A percentile compares a stretch with the other conserved stretches of the same genome.
Evolutionary conservation across 2,329 filamentous ascomycete genomes (phyloP).

Genomic region (Setomelanomma holmii): DNA sequence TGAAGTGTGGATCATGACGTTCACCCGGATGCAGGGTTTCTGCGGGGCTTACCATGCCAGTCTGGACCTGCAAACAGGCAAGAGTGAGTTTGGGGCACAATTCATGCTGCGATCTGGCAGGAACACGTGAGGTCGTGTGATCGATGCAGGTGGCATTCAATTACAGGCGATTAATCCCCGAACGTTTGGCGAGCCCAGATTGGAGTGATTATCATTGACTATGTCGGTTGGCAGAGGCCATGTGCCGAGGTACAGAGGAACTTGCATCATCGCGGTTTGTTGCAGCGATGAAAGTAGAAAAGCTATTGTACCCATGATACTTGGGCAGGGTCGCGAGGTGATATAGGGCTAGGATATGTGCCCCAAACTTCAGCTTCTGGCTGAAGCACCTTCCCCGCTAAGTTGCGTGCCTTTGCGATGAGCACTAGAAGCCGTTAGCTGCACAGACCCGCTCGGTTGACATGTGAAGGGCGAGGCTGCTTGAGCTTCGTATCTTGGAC

Average conservation of each 20-base stretch:
- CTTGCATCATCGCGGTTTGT: no score
- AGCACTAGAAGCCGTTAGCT: conserved; percentile 6
- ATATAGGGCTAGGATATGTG: no score
- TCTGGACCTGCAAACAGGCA: neutral
- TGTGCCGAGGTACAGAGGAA: no score
- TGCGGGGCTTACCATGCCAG: neutral
- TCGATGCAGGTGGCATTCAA: no score
- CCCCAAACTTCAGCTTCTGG: neutral
- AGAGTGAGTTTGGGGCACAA: neutral
- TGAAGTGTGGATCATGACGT: conserved; percentile 1
- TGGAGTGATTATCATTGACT: no score
- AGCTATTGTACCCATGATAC: no score
- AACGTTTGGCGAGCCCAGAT: no score
- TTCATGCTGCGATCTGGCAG: neutral
- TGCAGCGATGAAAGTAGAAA: no score
- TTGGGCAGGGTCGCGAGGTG: no score
- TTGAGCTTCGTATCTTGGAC: neutral
- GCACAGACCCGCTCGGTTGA: conserved; percentile 2
- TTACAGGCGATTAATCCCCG: no score
- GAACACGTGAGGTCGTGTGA: neutral
- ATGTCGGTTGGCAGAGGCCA: no score
- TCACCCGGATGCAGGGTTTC: conserved; percentile 1
- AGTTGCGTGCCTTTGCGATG: neutral
- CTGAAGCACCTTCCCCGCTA: neutral
- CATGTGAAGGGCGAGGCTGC: conserved; percentile 14